Conservation (phyloP, 805 yeast species). For the Metschnikowia similis region DNA sequence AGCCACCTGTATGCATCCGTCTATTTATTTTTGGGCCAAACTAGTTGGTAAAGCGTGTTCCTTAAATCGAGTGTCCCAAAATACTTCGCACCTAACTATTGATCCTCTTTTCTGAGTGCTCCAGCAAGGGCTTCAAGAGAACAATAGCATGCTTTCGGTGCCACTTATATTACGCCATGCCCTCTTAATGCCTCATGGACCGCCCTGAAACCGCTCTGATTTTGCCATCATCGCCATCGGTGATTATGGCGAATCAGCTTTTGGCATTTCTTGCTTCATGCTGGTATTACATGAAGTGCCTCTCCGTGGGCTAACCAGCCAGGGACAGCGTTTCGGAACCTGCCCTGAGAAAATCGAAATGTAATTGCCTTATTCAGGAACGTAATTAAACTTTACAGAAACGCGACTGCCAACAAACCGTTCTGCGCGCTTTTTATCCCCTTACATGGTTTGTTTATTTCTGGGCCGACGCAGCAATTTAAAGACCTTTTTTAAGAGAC, state of each 20-base stretch:
- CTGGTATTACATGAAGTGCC: not conserved
- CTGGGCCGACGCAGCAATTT: too few species aligned
- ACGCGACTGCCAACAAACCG: not conserved
- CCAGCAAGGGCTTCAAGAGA: too few species aligned
- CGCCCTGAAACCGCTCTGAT: too few species aligned
- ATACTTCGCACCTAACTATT: too few species aligned
- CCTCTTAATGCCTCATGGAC: not conserved
- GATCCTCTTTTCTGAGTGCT: too few species aligned
- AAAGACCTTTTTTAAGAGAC: too few species aligned
- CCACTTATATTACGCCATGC: not conserved
- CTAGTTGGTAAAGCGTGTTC: not conserved
- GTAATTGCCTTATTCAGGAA: not conserved
- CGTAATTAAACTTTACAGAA: not conserved
- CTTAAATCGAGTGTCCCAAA: not conserved
- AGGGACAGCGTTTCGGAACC: not conserved
- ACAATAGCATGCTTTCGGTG: too few species aligned
- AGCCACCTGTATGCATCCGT: not conserved
- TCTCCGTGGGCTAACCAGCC: too few species aligned
- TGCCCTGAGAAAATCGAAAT: not conserved
- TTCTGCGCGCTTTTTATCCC: not conserved
- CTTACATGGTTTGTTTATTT: not conserved
- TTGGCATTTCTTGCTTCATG: not conserved
- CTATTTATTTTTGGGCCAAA: not conserved
- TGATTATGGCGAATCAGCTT: too few species aligned
- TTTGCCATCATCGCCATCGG: too few species aligned